Evolutionary conservation across 2,329 filamentous ascomycete species (phyloP).

Genomic region (Leptosphaerulina australis): DNA sequence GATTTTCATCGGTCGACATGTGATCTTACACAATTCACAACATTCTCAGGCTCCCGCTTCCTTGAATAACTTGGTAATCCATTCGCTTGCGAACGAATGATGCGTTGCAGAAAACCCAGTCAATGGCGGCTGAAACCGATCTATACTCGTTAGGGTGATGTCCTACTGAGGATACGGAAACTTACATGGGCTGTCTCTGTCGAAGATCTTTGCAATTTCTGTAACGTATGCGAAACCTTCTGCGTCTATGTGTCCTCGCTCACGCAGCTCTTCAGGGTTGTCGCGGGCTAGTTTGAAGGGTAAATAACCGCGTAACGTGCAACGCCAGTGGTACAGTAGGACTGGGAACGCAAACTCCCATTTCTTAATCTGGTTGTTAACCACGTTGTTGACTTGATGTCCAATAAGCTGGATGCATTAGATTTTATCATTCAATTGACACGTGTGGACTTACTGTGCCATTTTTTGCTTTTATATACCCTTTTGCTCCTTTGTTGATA

Average conservation of each 20-base stretch:
- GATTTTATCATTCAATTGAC: neutral
- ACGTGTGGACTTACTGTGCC: conserved; percentile 38
- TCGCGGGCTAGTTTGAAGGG: conserved; percentile 45
- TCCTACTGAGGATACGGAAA: neutral
- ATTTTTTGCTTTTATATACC: conserved; percentile 45
- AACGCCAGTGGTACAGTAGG: conserved; percentile 44
- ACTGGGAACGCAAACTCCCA: conserved; percentile 44
- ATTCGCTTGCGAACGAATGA: conserved; percentile 38
- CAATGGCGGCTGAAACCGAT: conserved; percentile 38
- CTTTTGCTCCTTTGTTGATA: conserved; percentile 41
- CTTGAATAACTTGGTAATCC: conserved; percentile 43
- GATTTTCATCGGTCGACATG: conserved; percentile 2
- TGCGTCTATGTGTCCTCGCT: conserved; percentile 38
- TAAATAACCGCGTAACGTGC: conserved; percentile 38
- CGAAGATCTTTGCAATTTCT: conserved; percentile 33
- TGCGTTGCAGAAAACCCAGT: conserved; percentile 34
- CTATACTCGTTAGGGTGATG: conserved; percentile 25
- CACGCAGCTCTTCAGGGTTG: conserved; percentile 42
- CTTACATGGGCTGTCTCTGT: conserved; percentile 36
- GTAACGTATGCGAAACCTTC: conserved; percentile 42
- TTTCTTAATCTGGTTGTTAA: conserved; percentile 42
- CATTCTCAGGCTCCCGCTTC: conserved; percentile 36
- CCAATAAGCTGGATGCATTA: conserved; percentile 37
- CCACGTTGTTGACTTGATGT: conserved; percentile 41
- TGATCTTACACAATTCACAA: neutral